phyloP scores from a whole-genome alignment of 129 eudicot genomes.

The Lactuca sativa region DNA sequence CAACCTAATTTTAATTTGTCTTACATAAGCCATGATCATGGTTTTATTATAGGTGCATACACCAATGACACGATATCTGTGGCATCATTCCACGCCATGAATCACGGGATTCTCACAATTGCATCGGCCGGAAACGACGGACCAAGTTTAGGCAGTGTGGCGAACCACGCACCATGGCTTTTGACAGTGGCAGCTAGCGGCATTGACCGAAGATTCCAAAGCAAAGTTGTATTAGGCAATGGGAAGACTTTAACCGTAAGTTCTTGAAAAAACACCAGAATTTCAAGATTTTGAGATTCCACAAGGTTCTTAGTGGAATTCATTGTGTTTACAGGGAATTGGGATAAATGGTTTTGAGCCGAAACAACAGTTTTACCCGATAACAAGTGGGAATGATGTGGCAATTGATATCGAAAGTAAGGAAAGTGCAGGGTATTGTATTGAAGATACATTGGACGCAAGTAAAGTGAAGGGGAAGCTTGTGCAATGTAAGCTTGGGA shows the following conservation, averaged over 20 bases:
- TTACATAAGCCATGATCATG: no score
- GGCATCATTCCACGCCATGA: constrained; percentile 84
- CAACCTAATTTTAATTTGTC: background rate
- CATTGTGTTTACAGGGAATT: constrained; percentile 49
- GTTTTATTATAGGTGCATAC: constrained; percentile 21
- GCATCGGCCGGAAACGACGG: constrained; percentile 93
- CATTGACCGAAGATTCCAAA: constrained; percentile 71
- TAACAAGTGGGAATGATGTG: constrained; percentile 67
- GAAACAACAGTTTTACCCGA: constrained; percentile 51
- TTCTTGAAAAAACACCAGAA: background rate
- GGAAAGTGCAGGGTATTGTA: constrained; percentile 72
- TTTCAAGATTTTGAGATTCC: background rate
- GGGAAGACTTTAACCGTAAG: constrained; percentile 57
- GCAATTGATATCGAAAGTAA: constrained; percentile 53
- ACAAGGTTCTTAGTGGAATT: background rate
- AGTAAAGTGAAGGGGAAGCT: constrained; percentile 83
- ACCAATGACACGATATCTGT: constrained; percentile 54
- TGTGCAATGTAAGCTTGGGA: constrained; percentile 60
- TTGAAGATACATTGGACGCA: constrained; percentile 68
- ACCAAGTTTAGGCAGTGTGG: constrained; percentile 50
- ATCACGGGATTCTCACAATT: constrained; percentile 72
- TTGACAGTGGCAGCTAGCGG: constrained; percentile 85
- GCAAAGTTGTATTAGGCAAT: constrained; percentile 60
- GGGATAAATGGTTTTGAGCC: constrained; percentile 65
- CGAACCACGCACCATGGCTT: constrained; percentile 90